A percentile compares a stretch with the other conserved stretches of the same genome.
phyloP scores from a whole-genome alignment of 331 rosid genomes.

The Cydonia oblonga region DNA sequence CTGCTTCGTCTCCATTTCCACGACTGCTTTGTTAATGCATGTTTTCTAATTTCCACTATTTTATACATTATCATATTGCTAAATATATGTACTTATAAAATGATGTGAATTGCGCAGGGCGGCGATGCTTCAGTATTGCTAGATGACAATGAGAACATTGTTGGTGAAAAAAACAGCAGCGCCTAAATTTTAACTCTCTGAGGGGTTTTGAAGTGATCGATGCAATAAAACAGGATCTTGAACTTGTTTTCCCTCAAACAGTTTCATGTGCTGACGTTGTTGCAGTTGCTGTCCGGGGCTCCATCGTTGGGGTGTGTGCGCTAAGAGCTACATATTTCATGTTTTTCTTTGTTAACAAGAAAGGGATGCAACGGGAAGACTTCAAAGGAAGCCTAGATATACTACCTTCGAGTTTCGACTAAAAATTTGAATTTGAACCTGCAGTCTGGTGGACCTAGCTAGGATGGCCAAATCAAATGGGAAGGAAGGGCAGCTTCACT shows the following conservation, averaged over 20 bases:
- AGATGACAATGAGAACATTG: conserved; percentile 49
- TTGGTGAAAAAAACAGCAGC: conserved; percentile 76
- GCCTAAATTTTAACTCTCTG: conserved; percentile 66
- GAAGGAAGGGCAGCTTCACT: conserved; percentile 55
- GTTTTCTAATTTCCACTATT: not conserved
- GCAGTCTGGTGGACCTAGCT: conserved; percentile 78
- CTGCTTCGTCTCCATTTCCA: conserved; percentile 77
- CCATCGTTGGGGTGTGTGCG: conserved; percentile 52
- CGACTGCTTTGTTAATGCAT: conserved; percentile 87
- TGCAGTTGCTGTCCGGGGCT: conserved; percentile 73
- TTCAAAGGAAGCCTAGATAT: not conserved
- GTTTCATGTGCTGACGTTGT: conserved; percentile 86
- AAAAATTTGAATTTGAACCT: not conserved
- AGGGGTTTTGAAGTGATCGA: conserved; percentile 82
- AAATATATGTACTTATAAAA: not conserved
- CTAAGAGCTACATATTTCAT: not conserved
- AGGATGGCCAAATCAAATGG: conserved; percentile 66
- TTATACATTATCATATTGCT: too few relatives aligned
- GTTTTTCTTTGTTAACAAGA: not conserved
- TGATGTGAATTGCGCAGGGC: conserved; percentile 35
- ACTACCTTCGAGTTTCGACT: not conserved
- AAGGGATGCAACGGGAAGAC: not conserved
- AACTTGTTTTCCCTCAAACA: conserved; percentile 56
- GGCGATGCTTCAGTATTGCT: conserved; percentile 82
- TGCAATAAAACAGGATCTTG: conserved; percentile 56